Evolutionary conservation across 2,329 filamentous ascomycete species (phyloP), one percentile per base, ranked within the genome.

Genomic region (Gliomastix tumulicola): DNA sequence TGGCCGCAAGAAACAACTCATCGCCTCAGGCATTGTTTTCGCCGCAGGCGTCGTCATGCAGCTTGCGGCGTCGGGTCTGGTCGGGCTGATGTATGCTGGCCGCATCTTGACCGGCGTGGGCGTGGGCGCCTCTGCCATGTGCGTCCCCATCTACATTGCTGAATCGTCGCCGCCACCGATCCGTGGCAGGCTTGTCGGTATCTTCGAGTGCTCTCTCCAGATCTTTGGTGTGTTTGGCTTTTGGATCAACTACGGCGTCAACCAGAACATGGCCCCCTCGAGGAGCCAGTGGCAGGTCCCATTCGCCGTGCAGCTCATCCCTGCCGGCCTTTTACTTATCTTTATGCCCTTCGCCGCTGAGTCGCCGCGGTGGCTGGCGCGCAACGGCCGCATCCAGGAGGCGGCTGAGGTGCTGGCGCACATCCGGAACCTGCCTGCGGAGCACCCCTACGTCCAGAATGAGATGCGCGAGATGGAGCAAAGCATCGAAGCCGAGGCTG

Each of bases 381-480:
- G 56, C n/a, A 49, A 55, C 16, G 53, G 50, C 7, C 45, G 49
- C 15, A 38, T 49, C 15, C 47, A 54, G 3, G 50, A 50, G 12
- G 60, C 61, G 3, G 38, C 38, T 6, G 40, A 43, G 10, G 41
- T 42, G 7, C 47, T 47, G 12, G 32, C 35, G 4, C 46, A 49
- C 16, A 40, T 54, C 2, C 44, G 53, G 11, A 44, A 48, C 5
- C 38, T 45, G 9, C 42, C 42, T 8, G 32, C 41, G 15, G 51
- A 53, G 21, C 43, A 53, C 21, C 41, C 46, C 6, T 46, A 48
- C 23, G 37, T 59, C 31, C 49, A 47, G n/a, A 49, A 56, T 12
- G 73, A 79, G 47, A 74, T 75, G 49, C 57, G 62, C 16, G 74
- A 80, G 41, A 79, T 81, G 43, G n/a, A n/a, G n/a, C n/a, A n/a